These are phyloP conservation scores for Aspergillus sp. DNA, from an alignment of 2,329 filamentous ascomycete species.

Conservation along the genomic window DNA sequence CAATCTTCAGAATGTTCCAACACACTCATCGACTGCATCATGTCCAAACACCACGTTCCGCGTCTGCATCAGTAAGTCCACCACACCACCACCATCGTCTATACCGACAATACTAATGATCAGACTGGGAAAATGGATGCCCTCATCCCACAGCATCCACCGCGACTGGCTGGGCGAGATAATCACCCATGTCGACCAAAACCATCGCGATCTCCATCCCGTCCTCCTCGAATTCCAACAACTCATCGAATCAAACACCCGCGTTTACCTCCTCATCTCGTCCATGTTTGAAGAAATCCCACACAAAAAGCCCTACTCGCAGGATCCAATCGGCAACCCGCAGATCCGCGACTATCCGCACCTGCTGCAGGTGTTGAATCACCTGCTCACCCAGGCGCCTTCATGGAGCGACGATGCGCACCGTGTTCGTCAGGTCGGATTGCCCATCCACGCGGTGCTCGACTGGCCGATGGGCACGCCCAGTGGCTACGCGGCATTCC, in stretches of 20 bases:
- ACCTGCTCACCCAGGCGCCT: constrained; percentile 34
- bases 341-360: constrained; percentile 64
- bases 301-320: constrained; percentile 53
- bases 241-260: constrained; percentile 60
- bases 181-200: constrained; percentile 51
- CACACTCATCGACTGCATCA: too few species aligned
- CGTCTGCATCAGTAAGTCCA: too few species aligned
- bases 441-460: constrained; percentile 54
- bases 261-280: constrained; percentile 62
- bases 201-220: constrained; percentile 49
- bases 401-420: constrained; percentile 27
- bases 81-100: too few species aligned
- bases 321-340: constrained; percentile 57
- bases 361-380: constrained; percentile 63
- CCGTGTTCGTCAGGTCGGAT: constrained; percentile 45
- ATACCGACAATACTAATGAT: background rate
- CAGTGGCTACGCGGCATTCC: constrained; percentile 51
- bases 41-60: too few species aligned
- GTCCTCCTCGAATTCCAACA: constrained; percentile 61
- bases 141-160: constrained; percentile 58
- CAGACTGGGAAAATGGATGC: constrained; percentile 59
- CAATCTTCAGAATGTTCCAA: too few species aligned
- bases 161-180: constrained; percentile 58
- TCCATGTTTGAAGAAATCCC: constrained; percentile 68
- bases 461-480: constrained; percentile 57